Conservation (phyloP, 139 green algal species). For the Mychonastes homosphaera region DNA sequence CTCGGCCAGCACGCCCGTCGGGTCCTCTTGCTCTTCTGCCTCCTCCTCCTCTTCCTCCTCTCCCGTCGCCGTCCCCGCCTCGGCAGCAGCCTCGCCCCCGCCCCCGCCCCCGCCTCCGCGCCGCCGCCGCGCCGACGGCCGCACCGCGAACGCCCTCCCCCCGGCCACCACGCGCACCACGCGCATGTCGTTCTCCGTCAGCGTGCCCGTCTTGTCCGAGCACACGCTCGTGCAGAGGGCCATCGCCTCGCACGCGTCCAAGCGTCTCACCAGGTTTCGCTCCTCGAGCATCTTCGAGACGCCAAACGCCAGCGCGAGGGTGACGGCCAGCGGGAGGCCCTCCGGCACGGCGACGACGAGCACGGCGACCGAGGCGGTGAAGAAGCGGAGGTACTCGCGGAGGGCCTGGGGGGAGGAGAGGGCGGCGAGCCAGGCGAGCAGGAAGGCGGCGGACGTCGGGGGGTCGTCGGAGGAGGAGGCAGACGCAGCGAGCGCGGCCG, state of each 20-base stretch:
- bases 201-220: constrained; percentile 85
- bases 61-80: too few relatives aligned
- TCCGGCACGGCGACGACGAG: constrained; percentile 85
- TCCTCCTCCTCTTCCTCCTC: constrained; percentile 9
- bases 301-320: constrained; percentile 72
- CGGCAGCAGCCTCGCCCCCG: background rate
- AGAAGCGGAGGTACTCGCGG: constrained; percentile 51
- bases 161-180: constrained; percentile 50
- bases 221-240: constrained; percentile 71
- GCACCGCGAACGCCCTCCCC: constrained; percentile 7
- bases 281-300: constrained; percentile 55
- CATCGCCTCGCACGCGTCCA: constrained; percentile 87
- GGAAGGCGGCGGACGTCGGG: too few relatives aligned
- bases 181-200: constrained; percentile 75
- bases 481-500: too few relatives aligned
- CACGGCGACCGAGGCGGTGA: constrained; percentile 76
- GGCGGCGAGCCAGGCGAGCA: too few relatives aligned
- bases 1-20: background rate
- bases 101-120: background rate
- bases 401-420: background rate
- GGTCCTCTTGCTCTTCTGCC: background rate
- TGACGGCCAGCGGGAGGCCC: constrained; percentile 79
- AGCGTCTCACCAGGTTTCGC: constrained; percentile 53
- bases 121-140: background rate
- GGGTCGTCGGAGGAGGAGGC: too few relatives aligned